Evolutionary conservation across 2,329 filamentous ascomycete species (phyloP), one percentile per base, ranked within the genome.

Genomic region (Fusarium euwallaceae): DNA sequence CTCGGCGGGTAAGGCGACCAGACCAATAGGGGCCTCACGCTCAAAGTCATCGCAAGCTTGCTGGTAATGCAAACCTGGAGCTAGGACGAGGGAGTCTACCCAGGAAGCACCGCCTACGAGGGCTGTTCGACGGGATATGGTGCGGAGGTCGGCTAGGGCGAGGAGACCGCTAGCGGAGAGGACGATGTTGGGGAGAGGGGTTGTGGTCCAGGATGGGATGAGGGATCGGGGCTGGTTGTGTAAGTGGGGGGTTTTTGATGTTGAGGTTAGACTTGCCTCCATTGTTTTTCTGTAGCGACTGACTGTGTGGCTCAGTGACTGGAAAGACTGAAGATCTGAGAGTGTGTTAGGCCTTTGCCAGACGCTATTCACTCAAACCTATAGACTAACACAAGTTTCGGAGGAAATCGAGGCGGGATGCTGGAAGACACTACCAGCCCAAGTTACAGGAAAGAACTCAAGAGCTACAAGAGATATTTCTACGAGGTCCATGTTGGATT

Each of bases 31-130:
- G 0, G 72, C 70, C 41, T 87, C 84, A 4, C 83, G 80, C 68
- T 84, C 84, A 17, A 92, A 81, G 1, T 85, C 84, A 14, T 88
- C 84, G 11, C 89, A 89, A 5, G 86, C 84, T 74, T 92, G 89
- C 74, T 92, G 89, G 73, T 88, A 88, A 80, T 92, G 91, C 61
- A 92, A 78, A 0, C 91, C 90, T 0, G 90, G 90, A 2, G 88
- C 89, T 4, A 92, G 84, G 14, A 92, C 83, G 12, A 92, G 83
- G 9, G 83, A 83, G 78, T 92, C 90, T 1, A 90, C 81, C 83
- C 88, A 88, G 3, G 86, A 87, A 1, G 89, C 87, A 4, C 88
- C 88, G 29, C 90, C 90, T 3, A 85, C 86, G 53, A 91, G 83
- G 17, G 85, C 87, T 3, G 90, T 92, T 8, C 89, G 86, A 56